These are phyloP conservation scores for Epichloe aotearoae DNA, from an alignment of 2,329 filamentous ascomycete genomes.

Conservation along the genomic window DNA sequence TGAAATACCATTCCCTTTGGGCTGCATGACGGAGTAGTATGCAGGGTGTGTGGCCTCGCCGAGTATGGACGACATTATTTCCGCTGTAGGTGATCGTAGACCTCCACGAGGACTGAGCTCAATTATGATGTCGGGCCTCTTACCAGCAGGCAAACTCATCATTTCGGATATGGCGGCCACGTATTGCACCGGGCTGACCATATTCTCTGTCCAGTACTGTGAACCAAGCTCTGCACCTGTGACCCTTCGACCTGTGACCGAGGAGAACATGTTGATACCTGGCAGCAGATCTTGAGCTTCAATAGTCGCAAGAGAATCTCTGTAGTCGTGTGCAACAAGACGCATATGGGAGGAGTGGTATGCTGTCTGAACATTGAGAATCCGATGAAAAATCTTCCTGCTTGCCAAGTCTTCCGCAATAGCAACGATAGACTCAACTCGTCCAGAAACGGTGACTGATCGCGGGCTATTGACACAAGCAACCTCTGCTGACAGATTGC, in stretches of 20 bases:
- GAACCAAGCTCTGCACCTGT: constrained; percentile 15
- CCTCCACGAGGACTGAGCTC: constrained; percentile 28
- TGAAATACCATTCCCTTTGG: constrained; percentile 10
- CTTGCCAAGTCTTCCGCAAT: constrained; percentile 19
- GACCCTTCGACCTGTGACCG: constrained; percentile 21
- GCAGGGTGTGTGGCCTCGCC: constrained; percentile 2
- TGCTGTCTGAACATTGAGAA: constrained; percentile 25
- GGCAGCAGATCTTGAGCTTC: constrained; percentile 6
- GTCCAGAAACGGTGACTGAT: constrained; percentile 31
- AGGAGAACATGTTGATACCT: constrained; percentile 25
- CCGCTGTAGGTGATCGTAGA: constrained; percentile 23
- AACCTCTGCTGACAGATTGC: constrained; percentile 17
- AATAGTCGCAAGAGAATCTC: constrained; percentile 14
- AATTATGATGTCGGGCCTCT: constrained; percentile 23
- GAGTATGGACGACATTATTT: constrained; percentile 17
- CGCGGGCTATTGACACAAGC: constrained; percentile 32
- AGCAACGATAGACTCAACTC: constrained; percentile 16
- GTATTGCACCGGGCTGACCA: constrained; percentile 32
- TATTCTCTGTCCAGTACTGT: constrained; percentile 33
- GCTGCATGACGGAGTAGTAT: constrained; percentile 18
- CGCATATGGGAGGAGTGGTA: constrained; percentile 35
- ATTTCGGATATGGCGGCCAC: constrained; percentile 24
- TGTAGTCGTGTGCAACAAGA: constrained; percentile 24
- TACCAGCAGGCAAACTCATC: constrained; percentile 13
- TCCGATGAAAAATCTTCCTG: constrained; percentile 20